Percentiles rank a stretch among this genome's conserved stretches.
Evolutionary conservation across 345 rosid genomes (phyloP).

Genomic region (Eucalyptus tenuipes): DNA sequence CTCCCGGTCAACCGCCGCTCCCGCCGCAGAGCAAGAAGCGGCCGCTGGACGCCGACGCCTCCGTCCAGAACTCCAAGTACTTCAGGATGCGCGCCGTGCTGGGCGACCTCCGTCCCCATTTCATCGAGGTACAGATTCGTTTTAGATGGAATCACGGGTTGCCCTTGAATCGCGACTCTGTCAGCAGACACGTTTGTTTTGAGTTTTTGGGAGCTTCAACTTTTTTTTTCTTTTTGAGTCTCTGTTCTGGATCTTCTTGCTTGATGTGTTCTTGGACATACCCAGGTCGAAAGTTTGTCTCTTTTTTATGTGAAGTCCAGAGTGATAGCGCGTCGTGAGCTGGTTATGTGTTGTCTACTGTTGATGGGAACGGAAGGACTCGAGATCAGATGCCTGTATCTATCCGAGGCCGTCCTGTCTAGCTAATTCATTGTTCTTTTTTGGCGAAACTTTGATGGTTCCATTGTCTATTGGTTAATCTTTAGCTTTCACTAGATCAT

Average conservation of each 20-base stretch:
- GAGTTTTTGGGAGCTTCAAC: not conserved
- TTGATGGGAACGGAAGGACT: not conserved
- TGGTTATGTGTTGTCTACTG: not conserved
- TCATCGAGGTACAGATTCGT: slow-evolving; percentile 14
- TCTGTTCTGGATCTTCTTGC: not conserved
- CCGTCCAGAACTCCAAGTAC: slow-evolving; percentile 33
- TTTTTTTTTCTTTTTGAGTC: not conserved
- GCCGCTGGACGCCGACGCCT: slow-evolving; percentile 23
- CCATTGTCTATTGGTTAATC: not conserved
- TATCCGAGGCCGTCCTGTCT: not conserved
- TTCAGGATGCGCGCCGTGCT: slow-evolving; percentile 25
- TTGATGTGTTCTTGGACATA: not conserved
- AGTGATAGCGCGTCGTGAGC: not conserved
- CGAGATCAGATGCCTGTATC: not conserved
- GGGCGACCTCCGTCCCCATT: slow-evolving; percentile 19
- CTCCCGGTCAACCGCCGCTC: slow-evolving; percentile 6
- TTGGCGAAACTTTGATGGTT: not conserved
- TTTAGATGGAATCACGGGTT: not conserved
- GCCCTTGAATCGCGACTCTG: not conserved
- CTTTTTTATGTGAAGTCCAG: not conserved
- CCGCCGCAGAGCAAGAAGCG: slow-evolving; percentile 35
- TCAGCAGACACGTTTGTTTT: not conserved
- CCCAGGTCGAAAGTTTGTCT: not conserved
- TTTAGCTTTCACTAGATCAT: not conserved
- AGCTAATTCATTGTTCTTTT: not conserved